Evolutionary conservation across 2,329 filamentous ascomycete species (phyloP).

Genomic region (Claviceps sp.): DNA sequence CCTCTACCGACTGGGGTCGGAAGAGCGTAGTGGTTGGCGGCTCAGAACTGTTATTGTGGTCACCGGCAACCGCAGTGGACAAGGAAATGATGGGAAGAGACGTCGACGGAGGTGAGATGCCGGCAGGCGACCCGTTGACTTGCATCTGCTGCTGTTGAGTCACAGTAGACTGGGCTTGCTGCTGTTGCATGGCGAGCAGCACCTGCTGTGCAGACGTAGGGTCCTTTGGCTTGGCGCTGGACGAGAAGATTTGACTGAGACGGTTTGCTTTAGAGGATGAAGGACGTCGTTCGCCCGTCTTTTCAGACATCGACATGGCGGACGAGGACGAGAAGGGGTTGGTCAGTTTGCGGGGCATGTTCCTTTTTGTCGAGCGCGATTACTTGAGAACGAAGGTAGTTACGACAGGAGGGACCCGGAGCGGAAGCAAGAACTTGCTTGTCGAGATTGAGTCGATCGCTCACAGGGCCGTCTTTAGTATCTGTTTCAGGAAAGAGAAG

Average conservation of each 20-base stretch:
- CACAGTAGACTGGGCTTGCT: conserved; percentile 4
- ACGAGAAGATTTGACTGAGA: conserved; percentile 71
- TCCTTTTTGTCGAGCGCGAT: conserved; percentile 11
- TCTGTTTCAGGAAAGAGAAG: neutral
- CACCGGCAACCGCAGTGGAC: conserved; percentile 68
- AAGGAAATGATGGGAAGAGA: conserved; percentile 84
- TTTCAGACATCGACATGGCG: conserved; percentile 34
- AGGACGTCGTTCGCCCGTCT: conserved; percentile 40
- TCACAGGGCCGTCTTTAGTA: neutral
- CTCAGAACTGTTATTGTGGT: conserved; percentile 58
- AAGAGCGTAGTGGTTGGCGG: conserved; percentile 67
- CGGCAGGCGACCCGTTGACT: conserved; percentile 36
- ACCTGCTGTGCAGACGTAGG: conserved; percentile 52
- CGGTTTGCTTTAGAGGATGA: conserved; percentile 60
- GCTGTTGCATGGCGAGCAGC: conserved; percentile 52
- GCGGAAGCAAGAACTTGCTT: neutral
- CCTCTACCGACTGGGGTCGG: conserved; percentile 73
- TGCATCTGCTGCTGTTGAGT: conserved; percentile 7
- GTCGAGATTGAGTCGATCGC: neutral
- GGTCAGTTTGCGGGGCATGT: conserved; percentile 46
- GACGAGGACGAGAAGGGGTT: conserved; percentile 42
- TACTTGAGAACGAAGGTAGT: neutral
- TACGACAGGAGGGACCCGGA: neutral
- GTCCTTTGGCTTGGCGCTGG: conserved; percentile 62
- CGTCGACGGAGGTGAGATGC: conserved; percentile 58